phyloP scores from a whole-genome alignment of 192 early-diverging fungal species.

The Backusella psychrophila region DNA sequence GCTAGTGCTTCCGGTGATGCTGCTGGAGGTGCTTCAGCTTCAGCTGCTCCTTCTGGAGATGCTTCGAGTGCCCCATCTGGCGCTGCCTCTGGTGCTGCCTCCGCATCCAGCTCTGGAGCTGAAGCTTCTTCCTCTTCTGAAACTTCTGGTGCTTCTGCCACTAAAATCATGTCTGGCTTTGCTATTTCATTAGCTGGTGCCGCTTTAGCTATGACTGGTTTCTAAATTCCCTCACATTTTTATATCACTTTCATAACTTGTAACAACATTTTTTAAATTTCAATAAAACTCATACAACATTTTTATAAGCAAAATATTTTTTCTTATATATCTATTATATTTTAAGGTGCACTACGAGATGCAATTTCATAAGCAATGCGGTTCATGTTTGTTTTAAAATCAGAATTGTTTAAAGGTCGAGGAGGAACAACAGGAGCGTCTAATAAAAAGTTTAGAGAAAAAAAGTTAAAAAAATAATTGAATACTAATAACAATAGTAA shows the following conservation, averaged over 20 bases:
- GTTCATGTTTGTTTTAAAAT: conserved; percentile 1
- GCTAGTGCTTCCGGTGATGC: neutral
- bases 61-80: neutral
- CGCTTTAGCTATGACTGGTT: neutral
- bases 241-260: neutral
- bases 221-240: neutral
- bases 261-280: neutral
- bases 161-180: neutral
- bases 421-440: neutral
- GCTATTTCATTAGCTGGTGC: neutral
- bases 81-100: neutral
- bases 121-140: neutral
- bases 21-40: neutral
- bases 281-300: neutral
- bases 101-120: neutral
- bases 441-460: neutral
- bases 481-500: neutral
- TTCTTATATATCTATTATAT: neutral
- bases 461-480: neutral
- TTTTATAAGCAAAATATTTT: neutral
- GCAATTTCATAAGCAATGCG: neutral
- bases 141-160: neutral
- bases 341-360: neutral
- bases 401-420: neutral
- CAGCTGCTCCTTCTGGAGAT: neutral